Evolutionary conservation across 2,329 filamentous ascomycete species (phyloP).

Genomic region (Fusarium liriodendri): DNA sequence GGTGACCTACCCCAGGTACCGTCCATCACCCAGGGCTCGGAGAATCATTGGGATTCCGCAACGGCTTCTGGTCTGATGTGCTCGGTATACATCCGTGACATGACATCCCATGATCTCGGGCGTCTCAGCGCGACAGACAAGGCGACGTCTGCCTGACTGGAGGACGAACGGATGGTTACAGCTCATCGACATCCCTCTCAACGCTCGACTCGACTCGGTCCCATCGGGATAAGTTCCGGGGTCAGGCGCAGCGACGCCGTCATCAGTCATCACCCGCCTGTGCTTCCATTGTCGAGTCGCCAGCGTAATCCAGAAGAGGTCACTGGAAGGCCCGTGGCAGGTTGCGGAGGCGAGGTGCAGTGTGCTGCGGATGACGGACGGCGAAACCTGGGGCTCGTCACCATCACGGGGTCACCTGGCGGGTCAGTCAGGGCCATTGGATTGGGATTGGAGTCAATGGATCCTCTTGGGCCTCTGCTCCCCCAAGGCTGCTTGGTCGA

Average conservation of each 20-base stretch:
- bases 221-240: constrained; percentile 28
- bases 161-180: constrained; percentile 16
- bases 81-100: constrained; percentile 41
- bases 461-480: constrained; percentile 23
- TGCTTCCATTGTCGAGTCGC: constrained; percentile 13
- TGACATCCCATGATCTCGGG: constrained; percentile 37
- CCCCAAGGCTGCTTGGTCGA: constrained; percentile 16
- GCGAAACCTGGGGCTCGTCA: constrained; percentile 40
- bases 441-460: constrained; percentile 28
- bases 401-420: constrained; percentile 40
- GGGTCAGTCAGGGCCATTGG: constrained; percentile 24
- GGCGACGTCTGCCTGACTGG: constrained; percentile 21
- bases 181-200: constrained; percentile 7
- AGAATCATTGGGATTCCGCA: constrained; percentile 23
- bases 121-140: constrained; percentile 29
- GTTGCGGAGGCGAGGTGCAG: constrained; percentile 44
- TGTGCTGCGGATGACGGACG: constrained; percentile 38
- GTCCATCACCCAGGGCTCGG: constrained; percentile 38
- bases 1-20: constrained; percentile 36
- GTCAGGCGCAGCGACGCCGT: constrained; percentile 39
- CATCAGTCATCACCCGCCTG: constrained; percentile 39
- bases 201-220: constrained; percentile 31
- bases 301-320: constrained; percentile 32
- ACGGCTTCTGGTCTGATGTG: constrained; percentile 38
- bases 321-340: constrained; percentile 35